These are phyloP conservation scores for Barnettozyma botsteinii DNA, from an alignment of 805 yeast species.

Conservation along the genomic window DNA sequence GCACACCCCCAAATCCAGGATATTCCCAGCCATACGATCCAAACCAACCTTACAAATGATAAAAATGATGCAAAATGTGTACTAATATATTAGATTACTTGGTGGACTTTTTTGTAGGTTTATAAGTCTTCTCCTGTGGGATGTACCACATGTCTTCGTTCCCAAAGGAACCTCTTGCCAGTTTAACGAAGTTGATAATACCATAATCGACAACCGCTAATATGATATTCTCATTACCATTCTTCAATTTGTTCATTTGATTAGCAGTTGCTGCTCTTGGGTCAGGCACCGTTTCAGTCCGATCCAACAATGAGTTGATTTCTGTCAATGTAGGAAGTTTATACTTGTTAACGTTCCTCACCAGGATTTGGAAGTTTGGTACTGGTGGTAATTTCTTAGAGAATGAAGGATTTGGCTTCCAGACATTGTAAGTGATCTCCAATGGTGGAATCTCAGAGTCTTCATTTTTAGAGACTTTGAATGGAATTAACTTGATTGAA, in stretches of 20 bases:
- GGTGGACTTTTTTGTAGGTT: background rate
- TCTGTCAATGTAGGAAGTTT: constrained; percentile 44
- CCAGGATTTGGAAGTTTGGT: constrained; percentile 72
- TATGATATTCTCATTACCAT: constrained; percentile 46
- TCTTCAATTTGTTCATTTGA: constrained; percentile 38
- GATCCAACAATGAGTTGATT: constrained; percentile 31
- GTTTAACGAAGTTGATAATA: constrained; percentile 44
- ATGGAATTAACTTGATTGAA: constrained; percentile 27
- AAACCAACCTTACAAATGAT: constrained; percentile 10
- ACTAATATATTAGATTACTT: background rate
- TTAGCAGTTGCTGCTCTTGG: constrained; percentile 14
- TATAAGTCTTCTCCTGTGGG: constrained; percentile 1
- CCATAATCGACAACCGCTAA: constrained; percentile 75
- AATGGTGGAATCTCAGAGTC: constrained; percentile 14
- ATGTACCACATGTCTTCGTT: constrained; percentile 11
- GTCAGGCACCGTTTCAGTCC: constrained; percentile 25
- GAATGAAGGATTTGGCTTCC: constrained; percentile 77
- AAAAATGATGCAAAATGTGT: background rate
- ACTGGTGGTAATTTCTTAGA: constrained; percentile 61
- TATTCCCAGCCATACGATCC: constrained; percentile 25
- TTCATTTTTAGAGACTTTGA: background rate
- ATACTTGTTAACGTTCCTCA: constrained; percentile 41
- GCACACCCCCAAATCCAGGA: constrained; percentile 4
- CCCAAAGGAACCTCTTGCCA: constrained; percentile 10
- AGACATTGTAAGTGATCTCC: constrained; percentile 49